A percentile compares a stretch with the other conserved stretches of the same genome.
These are phyloP conservation scores for Fomitopsis palustris DNA, from an alignment of 1,284 basidiomycete genomes.

Conservation along the genomic window DNA sequence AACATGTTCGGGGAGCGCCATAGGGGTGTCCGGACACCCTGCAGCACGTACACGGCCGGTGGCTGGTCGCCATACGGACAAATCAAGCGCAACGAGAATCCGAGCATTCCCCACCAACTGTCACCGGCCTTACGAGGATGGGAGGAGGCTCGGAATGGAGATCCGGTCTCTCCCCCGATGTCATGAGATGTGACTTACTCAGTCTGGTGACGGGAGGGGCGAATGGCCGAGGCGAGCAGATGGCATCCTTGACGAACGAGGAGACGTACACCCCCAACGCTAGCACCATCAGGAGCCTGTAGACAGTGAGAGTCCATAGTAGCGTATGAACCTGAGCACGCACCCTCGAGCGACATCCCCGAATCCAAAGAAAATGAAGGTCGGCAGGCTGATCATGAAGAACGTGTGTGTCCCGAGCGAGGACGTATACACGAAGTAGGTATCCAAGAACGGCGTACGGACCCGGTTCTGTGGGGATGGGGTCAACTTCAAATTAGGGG, in stretches of 20 bases:
- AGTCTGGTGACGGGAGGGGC: conserved; percentile 88
- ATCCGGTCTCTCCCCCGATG: no score
- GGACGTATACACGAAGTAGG: conserved; percentile 89
- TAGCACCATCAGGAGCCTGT: conserved; percentile 68
- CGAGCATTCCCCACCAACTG: no score
- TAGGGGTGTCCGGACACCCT: no score
- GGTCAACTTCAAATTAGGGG: background rate
- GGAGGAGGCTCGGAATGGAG: no score
- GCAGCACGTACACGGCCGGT: no score
- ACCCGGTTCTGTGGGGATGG: conserved; percentile 43
- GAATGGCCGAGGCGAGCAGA: conserved; percentile 90
- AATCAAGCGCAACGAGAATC: no score
- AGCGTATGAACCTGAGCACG: conserved; percentile 24
- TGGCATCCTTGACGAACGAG: conserved; percentile 85
- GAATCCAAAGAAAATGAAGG: conserved; percentile 86
- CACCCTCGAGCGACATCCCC: conserved; percentile 72
- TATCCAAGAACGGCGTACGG: conserved; percentile 73
- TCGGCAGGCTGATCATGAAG: conserved; percentile 88
- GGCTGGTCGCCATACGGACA: no score
- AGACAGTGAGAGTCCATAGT: background rate
- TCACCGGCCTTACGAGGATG: no score
- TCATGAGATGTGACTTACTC: no score
- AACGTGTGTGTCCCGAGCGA: conserved; percentile 91
- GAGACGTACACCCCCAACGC: conserved; percentile 82
- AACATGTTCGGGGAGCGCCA: no score